Percentiles rank a stretch among this genome's conserved stretches.
Conservation (phyloP, 2,329 filamentous ascomycete species). For the Teratosphaeria viscida region DNA sequence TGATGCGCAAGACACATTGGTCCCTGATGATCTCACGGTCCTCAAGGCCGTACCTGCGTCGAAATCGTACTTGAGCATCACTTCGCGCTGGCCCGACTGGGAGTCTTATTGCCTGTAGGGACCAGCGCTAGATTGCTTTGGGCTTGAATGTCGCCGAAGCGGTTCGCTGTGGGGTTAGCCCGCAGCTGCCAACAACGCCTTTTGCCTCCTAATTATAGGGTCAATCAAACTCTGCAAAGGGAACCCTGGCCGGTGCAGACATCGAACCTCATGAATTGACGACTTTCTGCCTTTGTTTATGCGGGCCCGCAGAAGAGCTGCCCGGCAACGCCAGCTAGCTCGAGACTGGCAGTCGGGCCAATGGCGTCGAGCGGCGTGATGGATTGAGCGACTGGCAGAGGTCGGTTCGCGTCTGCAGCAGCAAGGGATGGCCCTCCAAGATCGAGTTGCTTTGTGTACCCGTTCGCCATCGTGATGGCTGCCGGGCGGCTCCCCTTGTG, state of each 20-base stretch:
- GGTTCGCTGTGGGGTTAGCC: background rate
- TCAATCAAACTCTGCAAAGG: background rate
- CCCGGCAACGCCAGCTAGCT: constrained; percentile 1
- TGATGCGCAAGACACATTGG: constrained; percentile 6
- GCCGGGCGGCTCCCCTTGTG: constrained; percentile 10
- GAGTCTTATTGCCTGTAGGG: background rate
- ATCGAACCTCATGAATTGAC: background rate
- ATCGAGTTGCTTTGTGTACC: constrained; percentile 9
- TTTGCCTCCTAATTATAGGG: background rate
- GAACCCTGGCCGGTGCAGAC: background rate
- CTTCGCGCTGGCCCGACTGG: background rate
- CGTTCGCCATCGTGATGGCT: constrained; percentile 10
- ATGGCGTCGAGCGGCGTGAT: constrained; percentile 4
- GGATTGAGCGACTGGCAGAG: constrained; percentile 5
- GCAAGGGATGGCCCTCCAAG: constrained; percentile 11
- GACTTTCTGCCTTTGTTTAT: background rate
- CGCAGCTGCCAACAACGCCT: background rate
- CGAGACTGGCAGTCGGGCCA: background rate
- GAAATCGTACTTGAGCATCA: background rate
- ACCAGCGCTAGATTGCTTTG: background rate
- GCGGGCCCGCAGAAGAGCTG: background rate
- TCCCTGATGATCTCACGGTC: constrained; percentile 2
- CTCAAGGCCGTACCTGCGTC: constrained; percentile 1
- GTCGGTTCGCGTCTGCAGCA: constrained; percentile 8
- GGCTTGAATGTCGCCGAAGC: background rate